phyloP scores from a whole-genome alignment of 2,329 filamentous ascomycete genomes.

The Bipolaris oryzae region DNA sequence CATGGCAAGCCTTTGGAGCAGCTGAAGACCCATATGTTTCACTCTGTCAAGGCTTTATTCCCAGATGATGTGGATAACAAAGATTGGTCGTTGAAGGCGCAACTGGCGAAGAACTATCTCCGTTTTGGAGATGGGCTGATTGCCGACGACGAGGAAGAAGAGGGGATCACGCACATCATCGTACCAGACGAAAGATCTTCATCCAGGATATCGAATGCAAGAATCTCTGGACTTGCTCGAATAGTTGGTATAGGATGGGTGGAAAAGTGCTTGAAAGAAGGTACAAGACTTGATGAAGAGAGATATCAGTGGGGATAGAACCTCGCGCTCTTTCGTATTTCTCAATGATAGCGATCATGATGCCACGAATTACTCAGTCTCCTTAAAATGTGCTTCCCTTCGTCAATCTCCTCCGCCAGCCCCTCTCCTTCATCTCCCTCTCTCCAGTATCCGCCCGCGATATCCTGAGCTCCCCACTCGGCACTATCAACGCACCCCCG shows the following conservation, averaged over 20 bases:
- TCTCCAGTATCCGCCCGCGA: slow-evolving; percentile 20
- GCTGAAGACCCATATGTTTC: slow-evolving; percentile 42
- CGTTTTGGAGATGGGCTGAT: slow-evolving; percentile 72
- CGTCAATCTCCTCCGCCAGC: slow-evolving; percentile 30
- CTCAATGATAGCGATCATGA: background rate
- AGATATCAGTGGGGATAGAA: slow-evolving; percentile 44
- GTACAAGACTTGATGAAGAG: slow-evolving; percentile 76
- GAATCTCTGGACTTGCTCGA: slow-evolving; percentile 62
- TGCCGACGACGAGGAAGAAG: slow-evolving; percentile 57
- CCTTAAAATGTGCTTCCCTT: slow-evolving; percentile 41
- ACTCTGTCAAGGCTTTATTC: slow-evolving; percentile 33
- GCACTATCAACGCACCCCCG: slow-evolving; percentile 32
- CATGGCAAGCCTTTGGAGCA: slow-evolving; percentile 31
- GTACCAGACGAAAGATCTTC: slow-evolving; percentile 57
- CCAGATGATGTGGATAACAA: slow-evolving; percentile 3
- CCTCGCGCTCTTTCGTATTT: background rate
- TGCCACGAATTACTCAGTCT: background rate
- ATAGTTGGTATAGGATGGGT: slow-evolving; percentile 76
- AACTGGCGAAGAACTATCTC: slow-evolving; percentile 63
- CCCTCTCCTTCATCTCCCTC: slow-evolving; percentile 11
- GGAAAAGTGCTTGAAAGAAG: slow-evolving; percentile 77
- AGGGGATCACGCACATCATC: slow-evolving; percentile 73
- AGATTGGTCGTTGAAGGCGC: slow-evolving; percentile 38
- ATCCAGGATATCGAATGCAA: slow-evolving; percentile 51
- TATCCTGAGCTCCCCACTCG: slow-evolving; percentile 33